Evolutionary conservation across 345 rosid species (phyloP).

Genomic region (Populus davidiana): DNA sequence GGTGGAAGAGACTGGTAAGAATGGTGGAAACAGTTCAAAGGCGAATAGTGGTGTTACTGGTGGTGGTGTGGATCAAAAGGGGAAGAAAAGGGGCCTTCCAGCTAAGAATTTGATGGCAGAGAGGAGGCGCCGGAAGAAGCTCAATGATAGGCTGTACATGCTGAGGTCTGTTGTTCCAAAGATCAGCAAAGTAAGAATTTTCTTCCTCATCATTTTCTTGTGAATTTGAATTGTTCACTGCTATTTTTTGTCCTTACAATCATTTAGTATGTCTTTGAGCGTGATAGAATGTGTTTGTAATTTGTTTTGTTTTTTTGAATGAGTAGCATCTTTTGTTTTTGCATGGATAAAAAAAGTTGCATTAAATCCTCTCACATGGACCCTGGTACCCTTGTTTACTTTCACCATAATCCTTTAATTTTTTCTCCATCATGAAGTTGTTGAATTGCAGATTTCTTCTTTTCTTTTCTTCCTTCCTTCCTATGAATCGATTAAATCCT

Average conservation of each 20-base stretch:
- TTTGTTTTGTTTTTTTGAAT: background rate
- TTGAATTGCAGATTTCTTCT: no score
- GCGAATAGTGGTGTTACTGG: constrained; percentile 39
- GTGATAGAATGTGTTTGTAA: background rate
- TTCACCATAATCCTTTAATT: constrained; percentile 7
- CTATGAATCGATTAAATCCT: background rate
- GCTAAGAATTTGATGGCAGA: constrained; percentile 71
- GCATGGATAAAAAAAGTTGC: constrained; percentile 1
- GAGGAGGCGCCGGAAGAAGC: constrained; percentile 66
- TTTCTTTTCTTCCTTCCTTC: background rate
- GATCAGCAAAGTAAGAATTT: constrained; percentile 86
- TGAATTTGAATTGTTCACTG: constrained; percentile 9
- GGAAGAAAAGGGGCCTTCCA: constrained; percentile 60
- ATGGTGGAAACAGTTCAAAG: constrained; percentile 43
- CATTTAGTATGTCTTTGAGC: constrained; percentile 2
- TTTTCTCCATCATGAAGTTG: background rate
- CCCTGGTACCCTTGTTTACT: background rate
- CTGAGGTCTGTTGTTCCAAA: constrained; percentile 97
- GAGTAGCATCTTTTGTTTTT: constrained; percentile 1
- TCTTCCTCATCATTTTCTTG: constrained; percentile 16
- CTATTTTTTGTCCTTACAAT: constrained; percentile 6
- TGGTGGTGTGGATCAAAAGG: constrained; percentile 38
- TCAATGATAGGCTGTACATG: constrained; percentile 64
- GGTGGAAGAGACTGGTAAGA: constrained; percentile 37
- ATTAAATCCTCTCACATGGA: constrained; percentile 29